A percentile compares a stretch with the other conserved stretches of the same genome.
Evolutionary conservation across 768 basidiomycete species (phyloP).

Genomic region (Suillus spraguei): DNA sequence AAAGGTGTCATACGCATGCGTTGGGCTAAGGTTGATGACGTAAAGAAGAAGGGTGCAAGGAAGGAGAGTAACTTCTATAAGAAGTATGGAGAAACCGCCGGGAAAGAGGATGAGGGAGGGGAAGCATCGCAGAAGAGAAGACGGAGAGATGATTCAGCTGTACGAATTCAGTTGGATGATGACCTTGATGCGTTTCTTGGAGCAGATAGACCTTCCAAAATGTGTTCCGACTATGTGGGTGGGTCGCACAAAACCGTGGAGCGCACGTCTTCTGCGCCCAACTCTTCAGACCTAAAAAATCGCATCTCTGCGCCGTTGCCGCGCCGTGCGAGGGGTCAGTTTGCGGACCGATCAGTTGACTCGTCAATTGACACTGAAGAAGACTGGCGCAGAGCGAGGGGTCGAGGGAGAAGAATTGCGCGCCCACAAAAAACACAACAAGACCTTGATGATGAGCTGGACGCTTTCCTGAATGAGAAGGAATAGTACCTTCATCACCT

Average conservation of each 20-base stretch:
- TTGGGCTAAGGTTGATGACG: slow-evolving; percentile 71
- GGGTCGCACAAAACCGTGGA: slow-evolving; percentile 54
- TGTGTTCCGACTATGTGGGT: slow-evolving; percentile 67
- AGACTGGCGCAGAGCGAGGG: slow-evolving; percentile 29
- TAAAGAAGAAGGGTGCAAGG: slow-evolving; percentile 78
- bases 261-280: slow-evolving; percentile 52
- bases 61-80: slow-evolving; percentile 77
- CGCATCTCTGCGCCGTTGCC: slow-evolving; percentile 50
- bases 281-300: slow-evolving; percentile 42
- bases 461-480: slow-evolving; percentile 68
- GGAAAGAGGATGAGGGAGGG: slow-evolving; percentile 53
- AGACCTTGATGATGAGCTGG: slow-evolving; percentile 83
- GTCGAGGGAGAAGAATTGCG: slow-evolving; percentile 41
- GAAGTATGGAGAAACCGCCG: slow-evolving; percentile 67
- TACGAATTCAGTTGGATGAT: slow-evolving; percentile 55
- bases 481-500: slow-evolving; percentile 28
- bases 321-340: slow-evolving; percentile 34
- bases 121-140: slow-evolving; percentile 38
- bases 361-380: slow-evolving; percentile 24
- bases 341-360: slow-evolving; percentile 22
- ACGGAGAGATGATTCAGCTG: slow-evolving; percentile 34
- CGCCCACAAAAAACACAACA: slow-evolving; percentile 63
- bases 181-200: slow-evolving; percentile 73
- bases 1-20: slow-evolving; percentile 72
- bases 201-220: slow-evolving; percentile 57